Conservation (phyloP, 2,329 filamentous ascomycete genomes). For the Exophiala xenobiotica region DNA sequence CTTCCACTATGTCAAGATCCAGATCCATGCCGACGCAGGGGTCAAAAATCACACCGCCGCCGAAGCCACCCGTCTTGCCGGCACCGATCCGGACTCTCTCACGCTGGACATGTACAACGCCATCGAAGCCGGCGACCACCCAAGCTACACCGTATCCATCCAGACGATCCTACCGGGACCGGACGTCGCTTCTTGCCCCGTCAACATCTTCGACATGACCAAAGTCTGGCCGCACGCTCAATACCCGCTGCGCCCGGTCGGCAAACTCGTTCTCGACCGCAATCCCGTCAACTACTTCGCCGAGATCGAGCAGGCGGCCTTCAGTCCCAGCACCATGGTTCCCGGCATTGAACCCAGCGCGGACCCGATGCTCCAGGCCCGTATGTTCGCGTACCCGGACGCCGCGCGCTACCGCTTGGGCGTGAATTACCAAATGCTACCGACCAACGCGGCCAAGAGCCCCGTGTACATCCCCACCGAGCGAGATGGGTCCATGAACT, state of each 20-base stretch:
- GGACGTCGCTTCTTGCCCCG: slow-evolving; percentile 60
- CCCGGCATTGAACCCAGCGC: slow-evolving; percentile 63
- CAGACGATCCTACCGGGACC: slow-evolving; percentile 62
- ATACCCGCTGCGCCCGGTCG: slow-evolving; percentile 62
- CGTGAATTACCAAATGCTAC: slow-evolving; percentile 43
- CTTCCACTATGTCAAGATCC: slow-evolving; percentile 66
- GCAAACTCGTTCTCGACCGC: slow-evolving; percentile 63
- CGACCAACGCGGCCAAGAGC: slow-evolving; percentile 36
- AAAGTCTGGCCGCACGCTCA: slow-evolving; percentile 67
- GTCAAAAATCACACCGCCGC: slow-evolving; percentile 59
- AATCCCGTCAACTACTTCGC: slow-evolving; percentile 68
- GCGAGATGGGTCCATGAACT: slow-evolving; percentile 40
- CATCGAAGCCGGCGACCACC: slow-evolving; percentile 60
- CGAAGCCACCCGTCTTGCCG: slow-evolving; percentile 55
- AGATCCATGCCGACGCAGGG: slow-evolving; percentile 64
- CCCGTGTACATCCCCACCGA: slow-evolving; percentile 54
- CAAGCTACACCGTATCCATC: slow-evolving; percentile 65
- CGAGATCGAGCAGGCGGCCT: slow-evolving; percentile 65
- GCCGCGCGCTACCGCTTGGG: slow-evolving; percentile 45
- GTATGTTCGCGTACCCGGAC: slow-evolving; percentile 63
- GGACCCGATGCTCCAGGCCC: slow-evolving; percentile 62
- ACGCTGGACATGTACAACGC: slow-evolving; percentile 65
- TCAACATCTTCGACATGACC: slow-evolving; percentile 68
- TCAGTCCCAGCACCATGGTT: slow-evolving; percentile 64
- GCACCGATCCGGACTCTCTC: slow-evolving; percentile 61